Base-by-base conservation (phyloP, 106 monocot genomes). In the Apostasia ramifera region DNA sequence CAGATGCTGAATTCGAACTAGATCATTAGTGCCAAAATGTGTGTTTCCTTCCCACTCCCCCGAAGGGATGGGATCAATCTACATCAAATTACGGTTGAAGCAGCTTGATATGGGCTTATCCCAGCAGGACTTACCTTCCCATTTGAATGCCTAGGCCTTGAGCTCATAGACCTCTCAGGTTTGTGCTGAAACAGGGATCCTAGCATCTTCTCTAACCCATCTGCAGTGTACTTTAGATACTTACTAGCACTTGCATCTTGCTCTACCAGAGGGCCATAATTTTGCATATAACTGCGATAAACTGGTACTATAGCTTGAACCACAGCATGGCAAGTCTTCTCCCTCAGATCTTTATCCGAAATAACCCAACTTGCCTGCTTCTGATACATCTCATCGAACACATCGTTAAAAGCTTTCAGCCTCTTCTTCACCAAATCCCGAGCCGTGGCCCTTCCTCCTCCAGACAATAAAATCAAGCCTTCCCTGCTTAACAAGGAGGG, bases 361-460 rank as follows among this genome's bases (percentile, higher is more conserved):
- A 97, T 74, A 45, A 85, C 84, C 95, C 95, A 97, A 59, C 66
- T 74, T 0, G 73, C 80, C 44, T 97, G 95, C 59, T 70, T 89
- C 79, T 77, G 80, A 73, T 86, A 86, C 83, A 92, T 89, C 13
- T 77, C 92, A 66, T 97, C 88, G 11, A 97, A 92, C 4, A 65
- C 71, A 52, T 80, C 84, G 67, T 97, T 89, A 72, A 97, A 97
- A 6, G 80, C 63, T 54, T 83, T 86, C 59, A 92, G 60, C 26
- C 92, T 55, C 74, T 84, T 88, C 84, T 91, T 95, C 63, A 95
- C 88, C 55, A 91, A 76, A 70, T 88, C 91, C 44, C 88, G 69
- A 2, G 88, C 94, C 2, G 85, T 91, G 61, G 91, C 91, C 67
- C 94, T 84, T 12, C 94, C 94, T 59, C 2, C 82, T n/a, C 86